These are phyloP conservation scores for Geopyxis carbonaria DNA, from an alignment of 495 filamentous ascomycete genomes.

Conservation along the genomic window DNA sequence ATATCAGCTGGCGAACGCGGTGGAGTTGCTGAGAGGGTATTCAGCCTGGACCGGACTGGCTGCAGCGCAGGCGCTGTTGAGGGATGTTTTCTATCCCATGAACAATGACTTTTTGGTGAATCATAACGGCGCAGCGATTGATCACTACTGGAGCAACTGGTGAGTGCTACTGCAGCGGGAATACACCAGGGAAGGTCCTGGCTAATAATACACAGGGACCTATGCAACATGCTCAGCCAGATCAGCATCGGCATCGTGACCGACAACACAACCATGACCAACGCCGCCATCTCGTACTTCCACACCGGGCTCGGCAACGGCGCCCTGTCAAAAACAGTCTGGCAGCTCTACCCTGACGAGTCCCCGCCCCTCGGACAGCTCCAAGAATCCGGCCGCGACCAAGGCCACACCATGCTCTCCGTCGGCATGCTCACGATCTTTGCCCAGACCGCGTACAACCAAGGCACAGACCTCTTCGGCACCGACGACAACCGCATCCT, in stretches of 20 bases:
- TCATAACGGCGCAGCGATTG: slow-evolving; percentile 25
- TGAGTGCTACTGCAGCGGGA: no score
- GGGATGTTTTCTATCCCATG: no score
- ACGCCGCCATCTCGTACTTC: slow-evolving; percentile 28
- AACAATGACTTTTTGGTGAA: slow-evolving; percentile 22
- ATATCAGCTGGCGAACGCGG: no score
- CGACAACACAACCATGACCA: slow-evolving; percentile 30
- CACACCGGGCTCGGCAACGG: slow-evolving; percentile 29
- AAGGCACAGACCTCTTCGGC: slow-evolving; percentile 29
- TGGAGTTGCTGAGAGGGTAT: no score
- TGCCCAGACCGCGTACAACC: slow-evolving; percentile 30
- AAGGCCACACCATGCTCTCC: slow-evolving; percentile 30
- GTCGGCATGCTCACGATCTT: slow-evolving; percentile 28
- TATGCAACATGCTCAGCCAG: slow-evolving; percentile 29
- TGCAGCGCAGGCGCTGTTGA: no score
- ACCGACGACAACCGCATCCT: slow-evolving; percentile 27
- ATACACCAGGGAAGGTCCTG: no score
- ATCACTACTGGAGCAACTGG: slow-evolving; percentile 34
- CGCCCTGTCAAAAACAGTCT: slow-evolving; percentile 24
- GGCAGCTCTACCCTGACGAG: slow-evolving; percentile 17
- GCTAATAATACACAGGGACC: no score
- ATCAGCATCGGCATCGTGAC: slow-evolving; percentile 29
- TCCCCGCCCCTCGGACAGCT: slow-evolving; percentile 25
- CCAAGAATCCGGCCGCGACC: slow-evolving; percentile 32
- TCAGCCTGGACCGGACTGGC: no score